Base-by-base conservation (phyloP, 306 rosid genomes). In the Prunus armeniaca region DNA sequence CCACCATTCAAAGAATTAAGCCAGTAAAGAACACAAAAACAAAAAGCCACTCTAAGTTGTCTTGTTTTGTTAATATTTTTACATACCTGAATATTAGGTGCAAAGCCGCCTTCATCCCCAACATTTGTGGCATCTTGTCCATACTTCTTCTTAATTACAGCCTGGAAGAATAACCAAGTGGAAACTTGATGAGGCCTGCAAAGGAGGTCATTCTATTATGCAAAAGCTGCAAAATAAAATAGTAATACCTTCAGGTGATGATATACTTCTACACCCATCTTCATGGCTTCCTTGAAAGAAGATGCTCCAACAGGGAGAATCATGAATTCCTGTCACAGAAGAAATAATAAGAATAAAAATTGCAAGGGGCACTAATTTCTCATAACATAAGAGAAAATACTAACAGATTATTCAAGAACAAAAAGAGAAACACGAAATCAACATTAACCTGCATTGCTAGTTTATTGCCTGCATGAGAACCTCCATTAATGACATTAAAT, bases 91-190 rank as follows among this genome's bases (percentile, higher is more conserved):
- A 91, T 91, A 82, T 91, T 91, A 32, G 96, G 96, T 67, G 93
- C 93, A 75, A 91, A 91, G 45, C 96, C 96, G 71, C 96, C 96
- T 87, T 91, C 96, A 3, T 91, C 96, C 56, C 96, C 96, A 61
- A 91, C 96, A 84, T 91, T 91, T 3, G 89, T 72, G 60, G 96
- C 96, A 91, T 91, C 96, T 80, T 91, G 96, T 76, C 93, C 96
- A 12, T 91, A 91, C 74, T 91, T 91, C 88, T 91, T 91, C 91
- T 91, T 91, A 72, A 91, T 91, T 66, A 91, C 93, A 74, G 90
- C 71, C 96, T 89, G 90, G 27, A 47, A 19, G 13, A 46, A 45
- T 60, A 78, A 80, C 79, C 22, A 45, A 55, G 64, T 57, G 13
- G 55, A 79, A 47, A 73, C 45, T 14, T 18, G 3, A 52, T 22